Base-by-base conservation (phyloP, 768 basidiomycete genomes). In the Serendipita sp. region DNA sequence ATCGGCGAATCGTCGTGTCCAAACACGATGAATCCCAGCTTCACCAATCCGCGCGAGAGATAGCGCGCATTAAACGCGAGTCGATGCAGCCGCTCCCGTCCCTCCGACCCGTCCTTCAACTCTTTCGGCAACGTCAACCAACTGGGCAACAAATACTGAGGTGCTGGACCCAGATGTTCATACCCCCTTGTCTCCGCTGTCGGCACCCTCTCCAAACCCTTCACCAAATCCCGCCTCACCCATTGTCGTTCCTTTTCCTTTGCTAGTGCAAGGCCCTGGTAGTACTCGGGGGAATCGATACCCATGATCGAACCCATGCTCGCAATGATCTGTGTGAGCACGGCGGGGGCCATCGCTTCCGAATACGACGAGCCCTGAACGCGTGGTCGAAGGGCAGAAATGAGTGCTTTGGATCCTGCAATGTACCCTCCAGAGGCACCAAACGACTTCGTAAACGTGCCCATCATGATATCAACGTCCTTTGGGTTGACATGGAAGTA, bases 231-330 rank as follows among this genome's bases (percentile, higher is more conserved):
- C 17, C 11, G 17, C 22, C 62, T 1, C 42, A 45, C 17, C 34
- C 34, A 7, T 14, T 5, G 14, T 14, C 2, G 5, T 2, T 20
- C 20, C 26, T 48, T 20, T 13, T 13, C 17, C 28, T 26, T 22
- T 7, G 53, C 22, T 11, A 33, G 9, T 7, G 2, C 2, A 28
- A 58, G 53, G 53, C 31, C 3, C n/a, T 38, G 2, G 50, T 28
- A 31, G 48, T 50, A 45, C 56, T 60, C 68, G 9, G 77, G 71
- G 3, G 75, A 65, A 11, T 79, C 70, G 64, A 91, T 73, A 30
- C 95, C 95, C 93, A 97, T 97, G 75, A 99, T 97, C 67, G 90
- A 91, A 0, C 86, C 89, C 90, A 95, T 96, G 65, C 88, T 88
- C 2, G 95, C 82, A 58, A 94, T 75, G 68, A 98, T 78, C 72